Evolutionary conservation across 768 basidiomycete species (phyloP).

Genomic region (Cystofilobasidium capitatum): DNA sequence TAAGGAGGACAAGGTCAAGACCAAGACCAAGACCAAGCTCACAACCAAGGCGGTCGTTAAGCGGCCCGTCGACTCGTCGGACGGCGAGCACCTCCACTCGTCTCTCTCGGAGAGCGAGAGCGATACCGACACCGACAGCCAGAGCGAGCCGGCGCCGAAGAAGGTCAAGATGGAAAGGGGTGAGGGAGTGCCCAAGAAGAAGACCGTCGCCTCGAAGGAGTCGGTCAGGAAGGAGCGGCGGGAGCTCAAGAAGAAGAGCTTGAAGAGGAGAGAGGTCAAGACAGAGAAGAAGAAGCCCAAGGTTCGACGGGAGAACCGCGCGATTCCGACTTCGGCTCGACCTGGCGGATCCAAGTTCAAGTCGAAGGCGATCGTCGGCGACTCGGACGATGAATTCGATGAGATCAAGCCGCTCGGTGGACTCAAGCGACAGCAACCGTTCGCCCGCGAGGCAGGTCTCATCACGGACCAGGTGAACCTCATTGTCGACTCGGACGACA

Average conservation of each 20-base stretch:
- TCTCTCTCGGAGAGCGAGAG: no score
- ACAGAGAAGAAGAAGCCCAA: neutral
- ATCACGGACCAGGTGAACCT: neutral
- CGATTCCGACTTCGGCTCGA: neutral
- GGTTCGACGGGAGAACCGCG: neutral
- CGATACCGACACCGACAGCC: neutral
- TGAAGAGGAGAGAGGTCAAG: no score
- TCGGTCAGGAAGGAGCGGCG: neutral
- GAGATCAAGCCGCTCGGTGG: constrained; percentile 1
- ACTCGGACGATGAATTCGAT: neutral
- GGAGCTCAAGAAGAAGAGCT: neutral
- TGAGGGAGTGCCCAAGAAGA: neutral
- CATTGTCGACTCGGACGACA: neutral
- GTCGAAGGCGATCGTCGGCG: neutral
- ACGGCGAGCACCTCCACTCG: no score
- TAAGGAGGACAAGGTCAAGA: neutral
- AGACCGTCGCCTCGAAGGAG: neutral
- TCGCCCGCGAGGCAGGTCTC: neutral
- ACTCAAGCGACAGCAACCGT: neutral
- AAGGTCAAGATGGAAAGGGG: neutral
- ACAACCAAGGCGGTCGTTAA: no score
- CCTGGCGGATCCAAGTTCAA: neutral
- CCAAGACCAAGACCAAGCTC: neutral
- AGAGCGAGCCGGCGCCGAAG: neutral
- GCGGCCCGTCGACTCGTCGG: no score